Evolutionary conservation across 2,329 filamentous ascomycete species (phyloP), one percentile per base, ranked within the genome.

Genomic region (Bipolaris victoriae): DNA sequence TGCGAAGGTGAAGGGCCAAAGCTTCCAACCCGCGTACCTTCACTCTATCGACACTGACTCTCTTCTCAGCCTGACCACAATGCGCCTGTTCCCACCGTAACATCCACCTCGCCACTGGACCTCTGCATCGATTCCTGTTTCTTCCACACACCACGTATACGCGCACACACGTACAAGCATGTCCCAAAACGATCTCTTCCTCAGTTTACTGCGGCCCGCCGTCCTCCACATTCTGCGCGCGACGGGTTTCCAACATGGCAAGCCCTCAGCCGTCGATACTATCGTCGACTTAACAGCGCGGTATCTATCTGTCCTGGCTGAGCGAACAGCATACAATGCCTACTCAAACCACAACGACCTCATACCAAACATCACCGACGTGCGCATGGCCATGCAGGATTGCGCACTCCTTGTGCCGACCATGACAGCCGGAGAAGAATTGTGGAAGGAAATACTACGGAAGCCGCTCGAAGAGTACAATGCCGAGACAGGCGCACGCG

Each of bases 151-250:
- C 20, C 5, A 41, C 33, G 6, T 31, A n/a, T 37, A 46, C 37
- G 13, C 15, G 16, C 37, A 16, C 49, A 13, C 36, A 20, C 29
- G 37, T 60, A 64, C 64, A 62, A 70, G 57, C 66, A 76, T 76
- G 74, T 76, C 74, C 62, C 63, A 70, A 36, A 65, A 74, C 71
- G 74, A 76, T 57, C 81, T 90, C 47, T 85, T 89, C 79, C 89
- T 91, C 77, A 89, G 90, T 59, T 88, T 97, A 62, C 84, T 98
- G 55, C 91, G 92, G 40, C 94, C 94, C 1, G 88, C 89, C 46
- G 86, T 97, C 59, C 86, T 98, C 56, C 92, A 97, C 78, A 94
- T 96, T 69, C 87, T 98, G 49, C 92, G 94, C 71, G 91, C 93
- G 29, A 89, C 92, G 22, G 94, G 94, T 73, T 98, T 96, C 79